Evolutionary conservation across 768 basidiomycete genomes (phyloP).

Genomic region (Serendipita vermifera): DNA sequence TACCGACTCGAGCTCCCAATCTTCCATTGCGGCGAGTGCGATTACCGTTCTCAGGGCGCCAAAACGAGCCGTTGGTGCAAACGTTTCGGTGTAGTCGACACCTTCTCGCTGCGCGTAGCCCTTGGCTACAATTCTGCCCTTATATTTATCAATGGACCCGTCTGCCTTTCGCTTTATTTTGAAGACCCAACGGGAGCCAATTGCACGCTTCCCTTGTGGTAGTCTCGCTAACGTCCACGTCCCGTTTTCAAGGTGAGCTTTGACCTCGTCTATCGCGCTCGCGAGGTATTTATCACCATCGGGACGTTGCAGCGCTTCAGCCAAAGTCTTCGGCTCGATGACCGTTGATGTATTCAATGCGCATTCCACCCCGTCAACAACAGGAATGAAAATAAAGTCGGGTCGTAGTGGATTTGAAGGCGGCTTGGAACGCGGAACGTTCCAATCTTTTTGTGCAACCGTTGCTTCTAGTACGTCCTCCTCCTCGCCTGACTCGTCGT

Average conservation of each 20-base stretch:
- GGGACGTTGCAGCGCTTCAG: slow-evolving; percentile 16
- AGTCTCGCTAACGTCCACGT: slow-evolving; percentile 19
- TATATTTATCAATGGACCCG: slow-evolving; percentile 18
- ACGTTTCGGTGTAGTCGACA: slow-evolving; percentile 30
- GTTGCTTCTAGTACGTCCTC: not conserved
- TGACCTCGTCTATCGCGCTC: slow-evolving; percentile 19
- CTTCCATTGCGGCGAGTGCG: slow-evolving; percentile 19
- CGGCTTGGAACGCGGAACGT: not conserved
- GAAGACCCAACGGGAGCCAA: slow-evolving; percentile 21
- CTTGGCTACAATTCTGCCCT: slow-evolving; percentile 21
- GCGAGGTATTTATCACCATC: slow-evolving; percentile 17
- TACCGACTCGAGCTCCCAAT: slow-evolving; percentile 19
- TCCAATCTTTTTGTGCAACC: not conserved
- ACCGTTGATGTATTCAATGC: slow-evolving; percentile 14
- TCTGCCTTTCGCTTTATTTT: slow-evolving; percentile 17
- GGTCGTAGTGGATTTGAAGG: not conserved
- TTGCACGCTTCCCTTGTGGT: slow-evolving; percentile 15
- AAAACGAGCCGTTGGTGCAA: slow-evolving; percentile 29
- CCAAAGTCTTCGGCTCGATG: slow-evolving; percentile 12
- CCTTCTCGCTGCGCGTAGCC: slow-evolving; percentile 20
- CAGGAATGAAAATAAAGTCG: not conserved
- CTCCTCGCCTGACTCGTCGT: not conserved
- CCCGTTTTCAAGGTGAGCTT: not conserved
- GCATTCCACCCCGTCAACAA: slow-evolving; percentile 14
- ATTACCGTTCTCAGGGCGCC: slow-evolving; percentile 23